Conservation (phyloP, 345 rosid species). For the Populus pruinosa region DNA sequence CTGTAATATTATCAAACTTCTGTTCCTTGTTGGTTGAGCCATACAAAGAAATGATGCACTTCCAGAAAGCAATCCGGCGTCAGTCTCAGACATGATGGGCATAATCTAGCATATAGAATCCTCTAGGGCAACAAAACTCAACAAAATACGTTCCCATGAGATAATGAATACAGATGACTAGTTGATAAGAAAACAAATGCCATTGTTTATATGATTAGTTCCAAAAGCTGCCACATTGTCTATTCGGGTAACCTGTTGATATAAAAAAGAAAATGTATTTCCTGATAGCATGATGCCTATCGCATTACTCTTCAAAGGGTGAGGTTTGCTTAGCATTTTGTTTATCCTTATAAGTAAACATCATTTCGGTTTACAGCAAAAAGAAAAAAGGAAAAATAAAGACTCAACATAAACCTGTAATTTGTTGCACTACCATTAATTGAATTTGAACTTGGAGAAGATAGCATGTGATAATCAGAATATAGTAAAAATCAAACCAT, state of each 20-base stretch:
- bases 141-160: neutral
- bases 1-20: no score
- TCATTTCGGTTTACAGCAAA: neutral
- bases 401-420: neutral
- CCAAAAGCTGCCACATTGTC: neutral
- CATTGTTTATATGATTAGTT: neutral
- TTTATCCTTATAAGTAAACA: neutral
- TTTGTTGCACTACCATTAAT: neutral
- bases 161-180: neutral
- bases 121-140: neutral
- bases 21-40: neutral
- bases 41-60: neutral
- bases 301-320: neutral
- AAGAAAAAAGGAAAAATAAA: neutral
- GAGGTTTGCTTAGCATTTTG: neutral
- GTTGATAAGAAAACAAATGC: no score
- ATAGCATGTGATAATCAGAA: slow-evolving; percentile 11
- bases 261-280: neutral
- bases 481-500: slow-evolving; percentile 2
- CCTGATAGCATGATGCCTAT: neutral
- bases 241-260: neutral
- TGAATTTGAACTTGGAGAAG: neutral
- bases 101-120: neutral
- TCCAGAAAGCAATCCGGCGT: neutral
- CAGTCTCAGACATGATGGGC: neutral